A percentile compares a stretch with the other conserved stretches of the same genome.
Conservation (phyloP, 441 rosid species). For the Croton laevigatus region DNA sequence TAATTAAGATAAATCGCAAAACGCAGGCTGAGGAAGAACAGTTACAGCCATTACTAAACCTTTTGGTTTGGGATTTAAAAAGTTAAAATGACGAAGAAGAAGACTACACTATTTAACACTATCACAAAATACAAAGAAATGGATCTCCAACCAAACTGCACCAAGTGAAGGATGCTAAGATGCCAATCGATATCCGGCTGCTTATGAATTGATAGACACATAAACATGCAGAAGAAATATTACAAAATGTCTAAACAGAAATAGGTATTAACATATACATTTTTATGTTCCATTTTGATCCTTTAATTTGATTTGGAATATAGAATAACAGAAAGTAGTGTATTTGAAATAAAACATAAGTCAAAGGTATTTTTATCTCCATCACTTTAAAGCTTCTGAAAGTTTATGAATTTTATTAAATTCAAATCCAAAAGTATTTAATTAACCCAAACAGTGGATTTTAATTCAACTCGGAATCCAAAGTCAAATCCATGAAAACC, state of each 20-base stretch:
- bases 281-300: too few species aligned
- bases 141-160: not conserved
- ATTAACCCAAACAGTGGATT: too few species aligned
- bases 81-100: not conserved
- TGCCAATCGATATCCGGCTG: not conserved
- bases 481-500: too few species aligned
- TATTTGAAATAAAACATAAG: too few species aligned
- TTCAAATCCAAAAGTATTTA: too few species aligned
- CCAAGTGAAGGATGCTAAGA: not conserved
- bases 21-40: not conserved
- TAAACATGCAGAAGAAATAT: not conserved
- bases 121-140: not conserved
- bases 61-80: not conserved
- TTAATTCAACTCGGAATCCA: too few species aligned
- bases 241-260: not conserved
- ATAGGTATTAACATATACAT: not conserved
- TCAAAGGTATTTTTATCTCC: too few species aligned
- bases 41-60: not conserved
- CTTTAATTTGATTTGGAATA: too few species aligned
- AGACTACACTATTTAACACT: not conserved
- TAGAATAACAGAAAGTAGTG: too few species aligned
- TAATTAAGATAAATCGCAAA: slow-evolving; percentile 6
- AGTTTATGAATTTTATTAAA: too few species aligned
- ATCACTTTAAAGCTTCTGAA: too few species aligned
- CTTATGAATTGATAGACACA: not conserved